phyloP scores from a whole-genome alignment of 305 asterid genomes.

The Galium porrigens region DNA sequence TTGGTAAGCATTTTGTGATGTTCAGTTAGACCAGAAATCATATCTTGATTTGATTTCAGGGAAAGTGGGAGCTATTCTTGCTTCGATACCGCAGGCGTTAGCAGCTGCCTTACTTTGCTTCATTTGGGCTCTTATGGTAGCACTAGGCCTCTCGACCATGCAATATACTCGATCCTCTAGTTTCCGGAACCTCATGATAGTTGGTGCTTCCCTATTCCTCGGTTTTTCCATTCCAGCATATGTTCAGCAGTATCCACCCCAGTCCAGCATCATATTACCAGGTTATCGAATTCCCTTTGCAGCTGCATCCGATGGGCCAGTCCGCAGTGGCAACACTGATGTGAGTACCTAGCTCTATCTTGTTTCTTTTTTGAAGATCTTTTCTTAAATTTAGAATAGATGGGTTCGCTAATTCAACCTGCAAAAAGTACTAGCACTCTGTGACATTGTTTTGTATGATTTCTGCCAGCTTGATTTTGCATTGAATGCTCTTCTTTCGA shows the following conservation, averaged over 20 bases:
- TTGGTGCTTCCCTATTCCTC: slow-evolving; percentile 76
- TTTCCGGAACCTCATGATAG: slow-evolving; percentile 69
- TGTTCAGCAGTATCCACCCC: slow-evolving; percentile 74
- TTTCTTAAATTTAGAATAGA: background rate
- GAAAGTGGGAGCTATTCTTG: slow-evolving; percentile 86
- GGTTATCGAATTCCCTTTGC: slow-evolving; percentile 73
- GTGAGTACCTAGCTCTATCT: slow-evolving; percentile 29
- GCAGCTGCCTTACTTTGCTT: slow-evolving; percentile 90
- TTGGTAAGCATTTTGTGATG: background rate
- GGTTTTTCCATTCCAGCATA: slow-evolving; percentile 87
- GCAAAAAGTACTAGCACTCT: background rate
- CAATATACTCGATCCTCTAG: slow-evolving; percentile 65
- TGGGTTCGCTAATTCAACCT: background rate
- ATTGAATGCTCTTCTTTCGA: slow-evolving; percentile 59
- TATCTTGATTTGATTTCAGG: slow-evolving; percentile 31
- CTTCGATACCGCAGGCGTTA: slow-evolving; percentile 86
- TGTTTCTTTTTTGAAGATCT: slow-evolving; percentile 1
- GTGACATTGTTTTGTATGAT: slow-evolving; percentile 4
- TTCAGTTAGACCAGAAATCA: background rate
- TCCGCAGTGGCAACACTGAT: slow-evolving; percentile 45
- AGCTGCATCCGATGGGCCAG: slow-evolving; percentile 90
- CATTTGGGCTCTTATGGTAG: slow-evolving; percentile 68
- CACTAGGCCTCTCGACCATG: slow-evolving; percentile 66
- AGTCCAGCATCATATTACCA: slow-evolving; percentile 58
- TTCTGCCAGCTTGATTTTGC: slow-evolving; percentile 64